phyloP scores from a whole-genome alignment of 495 filamentous ascomycete species.

The Pyrenula aspistea region DNA sequence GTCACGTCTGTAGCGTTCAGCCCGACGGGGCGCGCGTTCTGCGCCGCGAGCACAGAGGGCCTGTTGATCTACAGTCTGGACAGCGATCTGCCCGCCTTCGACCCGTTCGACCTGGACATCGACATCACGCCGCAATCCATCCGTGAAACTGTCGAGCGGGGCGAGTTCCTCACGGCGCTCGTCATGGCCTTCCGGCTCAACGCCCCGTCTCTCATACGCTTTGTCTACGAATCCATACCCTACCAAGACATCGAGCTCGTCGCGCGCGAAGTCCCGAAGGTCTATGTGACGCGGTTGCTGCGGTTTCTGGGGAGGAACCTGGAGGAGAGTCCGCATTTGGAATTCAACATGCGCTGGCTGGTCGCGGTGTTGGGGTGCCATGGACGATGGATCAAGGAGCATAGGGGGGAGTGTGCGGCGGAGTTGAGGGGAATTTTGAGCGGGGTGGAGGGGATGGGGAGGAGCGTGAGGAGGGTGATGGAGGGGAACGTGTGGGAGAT shows the following conservation, averaged over 20 bases:
- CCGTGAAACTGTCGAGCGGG: slow-evolving; percentile 50
- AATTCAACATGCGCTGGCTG: slow-evolving; percentile 89
- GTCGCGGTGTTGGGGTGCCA: slow-evolving; percentile 72
- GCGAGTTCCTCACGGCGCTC: slow-evolving; percentile 74
- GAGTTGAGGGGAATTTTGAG: slow-evolving; percentile 72
- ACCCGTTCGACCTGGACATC: slow-evolving; percentile 92
- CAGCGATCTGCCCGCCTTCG: slow-evolving; percentile 59
- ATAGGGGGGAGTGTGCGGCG: slow-evolving; percentile 59
- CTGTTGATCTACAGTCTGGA: slow-evolving; percentile 87
- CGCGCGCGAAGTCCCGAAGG: slow-evolving; percentile 63
- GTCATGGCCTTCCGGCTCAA: slow-evolving; percentile 95
- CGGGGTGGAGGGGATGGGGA: slow-evolving; percentile 63
- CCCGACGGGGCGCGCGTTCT: slow-evolving; percentile 80
- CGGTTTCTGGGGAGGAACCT: slow-evolving; percentile 76
- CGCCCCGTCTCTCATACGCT: slow-evolving; percentile 50
- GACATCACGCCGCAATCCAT: slow-evolving; percentile 78
- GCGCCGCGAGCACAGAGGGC: slow-evolving; percentile 89
- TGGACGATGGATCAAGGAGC: slow-evolving; percentile 71
- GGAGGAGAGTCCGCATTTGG: slow-evolving; percentile 84
- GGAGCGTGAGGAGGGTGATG: slow-evolving; percentile 58
- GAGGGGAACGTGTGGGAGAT: slow-evolving; percentile 81
- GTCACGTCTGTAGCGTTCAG: slow-evolving; percentile 78
- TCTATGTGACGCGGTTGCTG: slow-evolving; percentile 75
- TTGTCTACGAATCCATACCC: slow-evolving; percentile 77
- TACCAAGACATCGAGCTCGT: slow-evolving; percentile 63